Base-by-base conservation (phyloP, 2,329 filamentous ascomycete species). In the Chaetomiaceae sp. region DNA sequence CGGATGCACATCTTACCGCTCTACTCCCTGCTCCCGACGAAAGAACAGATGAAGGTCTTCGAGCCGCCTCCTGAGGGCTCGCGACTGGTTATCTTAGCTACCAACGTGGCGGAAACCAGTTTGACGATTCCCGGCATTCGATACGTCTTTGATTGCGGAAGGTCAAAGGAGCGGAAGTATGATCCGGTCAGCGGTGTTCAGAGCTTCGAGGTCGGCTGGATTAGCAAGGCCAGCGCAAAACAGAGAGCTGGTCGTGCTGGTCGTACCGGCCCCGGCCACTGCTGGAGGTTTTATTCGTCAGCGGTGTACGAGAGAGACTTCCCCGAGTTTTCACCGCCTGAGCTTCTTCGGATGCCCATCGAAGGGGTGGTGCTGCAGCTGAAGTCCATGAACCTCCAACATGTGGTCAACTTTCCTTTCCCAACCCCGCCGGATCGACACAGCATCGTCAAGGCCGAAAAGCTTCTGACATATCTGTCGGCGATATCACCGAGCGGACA, bases 31-130 rank as follows among this genome's bases (percentile, higher is more conserved):
- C 74, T 99, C 1, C 89, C 92, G 0, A 95, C 91, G 2, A 86
- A 84, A 59, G 90, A 97, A 62, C 93, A 99, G 69, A 78, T 96
- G 65, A 82, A 83, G 53, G 89, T 99, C 9, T 99, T 99, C 61
- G 86, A 96, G 56, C 77, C 85, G 0, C 81, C 88, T 0, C 91
- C 92, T 0, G 86, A 91, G 49, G 87, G 87, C 14, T 87, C 87
- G 8, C 83, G 93, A 8, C 78, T 93, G 20, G 87, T 99, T 45
- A 86, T 99, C 4, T 72, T 99, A 35, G 90, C 93, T 0, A 99
- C 93, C 38, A 99, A 99, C 68, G 89, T 99, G 39, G 93, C 93
- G 0, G 93, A 99, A 69, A 99, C 93, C 0, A 95, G 88, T 79
- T 77, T 99, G 65, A 99, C 93, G 0, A 99, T 99, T 51, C 92